Base-by-base conservation (phyloP, 2,329 filamentous ascomycete genomes). In the Aspergillus sp. region DNA sequence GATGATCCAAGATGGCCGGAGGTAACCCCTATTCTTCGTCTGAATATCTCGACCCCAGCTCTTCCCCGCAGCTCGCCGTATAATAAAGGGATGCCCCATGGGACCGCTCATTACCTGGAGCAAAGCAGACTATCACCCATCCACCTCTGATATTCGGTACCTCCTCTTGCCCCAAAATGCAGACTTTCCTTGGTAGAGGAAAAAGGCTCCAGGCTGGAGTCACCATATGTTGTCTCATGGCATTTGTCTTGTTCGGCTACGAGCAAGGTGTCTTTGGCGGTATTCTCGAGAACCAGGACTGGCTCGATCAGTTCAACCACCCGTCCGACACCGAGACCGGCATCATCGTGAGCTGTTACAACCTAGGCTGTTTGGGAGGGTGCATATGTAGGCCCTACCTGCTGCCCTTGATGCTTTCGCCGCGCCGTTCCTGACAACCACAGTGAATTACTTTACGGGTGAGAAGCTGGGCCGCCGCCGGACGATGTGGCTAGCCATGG, bases 261-360 rank as follows among this genome's bases (percentile, higher is more conserved):
- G 66, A 69, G 27, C 64, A 70, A 25, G 66, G 66, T 17, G 59
- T 68, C 4, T 67, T 68, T 35, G 64, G 66, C n/a, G 66, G 66
- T 17, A 37, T 69, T 19, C 57, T 66, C 9, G 41, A 58, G 2
- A 62, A 64, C 43, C 19, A 62, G 6, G 25, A 41, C 11, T 69
- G 66, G n/a, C 57, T 62, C 2, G 43, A 55, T 4, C 60, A 62
- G 5, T 66, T 69, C 43, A 47, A 57, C 14, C 35, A 64, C 46
- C 67, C 66, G 1, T 46, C 33, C 14, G 48, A 61, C 12, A 67
- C 64, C 9, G 59, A 67, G 7, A 60, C 62, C 55, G 67, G 60
- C 14, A 62, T 65, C 44, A 65, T 69, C 11, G 60, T 62, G 6
- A 52, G 62, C 7, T 62, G 55, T 6, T 69, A 69, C 49, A 58